These are phyloP conservation scores for Sugiyamaella japonica DNA, from an alignment of 1,139 yeast species.

Conservation along the genomic window DNA sequence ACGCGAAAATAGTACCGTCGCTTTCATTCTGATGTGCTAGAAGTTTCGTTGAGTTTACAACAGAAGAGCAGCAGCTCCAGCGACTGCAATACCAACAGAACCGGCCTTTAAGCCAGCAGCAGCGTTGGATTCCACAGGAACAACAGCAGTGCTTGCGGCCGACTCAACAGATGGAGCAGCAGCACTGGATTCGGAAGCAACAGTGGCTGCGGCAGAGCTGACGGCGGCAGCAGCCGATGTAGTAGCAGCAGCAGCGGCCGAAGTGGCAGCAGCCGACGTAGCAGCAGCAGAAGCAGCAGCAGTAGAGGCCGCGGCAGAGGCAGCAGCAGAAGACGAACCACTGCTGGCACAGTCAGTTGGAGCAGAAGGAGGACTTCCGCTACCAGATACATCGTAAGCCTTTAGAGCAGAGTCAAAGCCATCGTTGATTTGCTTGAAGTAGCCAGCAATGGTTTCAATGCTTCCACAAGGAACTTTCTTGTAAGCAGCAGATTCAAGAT, in stretches of 20 bases:
- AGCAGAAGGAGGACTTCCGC: slow-evolving; percentile 16
- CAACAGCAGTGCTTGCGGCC: slow-evolving; percentile 14
- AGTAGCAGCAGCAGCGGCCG: slow-evolving; percentile 8
- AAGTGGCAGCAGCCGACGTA: slow-evolving; percentile 9
- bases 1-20: background rate
- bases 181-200: background rate
- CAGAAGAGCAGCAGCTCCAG: slow-evolving; percentile 15
- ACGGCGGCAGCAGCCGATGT: slow-evolving; percentile 16
- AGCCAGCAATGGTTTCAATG: slow-evolving; percentile 3
- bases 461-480: slow-evolving; percentile 18
- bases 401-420: slow-evolving; percentile 18
- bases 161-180: slow-evolving; percentile 14
- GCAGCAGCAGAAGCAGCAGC: slow-evolving; percentile 12
- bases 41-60: background rate
- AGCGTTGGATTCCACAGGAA: background rate
- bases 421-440: slow-evolving; percentile 15
- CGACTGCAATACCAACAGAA: slow-evolving; percentile 8
- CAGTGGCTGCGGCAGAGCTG: slow-evolving; percentile 16
- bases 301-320: slow-evolving; percentile 12
- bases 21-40: background rate
- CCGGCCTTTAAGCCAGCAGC: slow-evolving; percentile 11
- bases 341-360: slow-evolving; percentile 14
- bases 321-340: slow-evolving; percentile 13
- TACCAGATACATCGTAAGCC: slow-evolving; percentile 16
- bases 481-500: slow-evolving; percentile 23